Conservation (phyloP, 805 yeast genomes). For the Kodamaea kaohsiungensis region DNA sequence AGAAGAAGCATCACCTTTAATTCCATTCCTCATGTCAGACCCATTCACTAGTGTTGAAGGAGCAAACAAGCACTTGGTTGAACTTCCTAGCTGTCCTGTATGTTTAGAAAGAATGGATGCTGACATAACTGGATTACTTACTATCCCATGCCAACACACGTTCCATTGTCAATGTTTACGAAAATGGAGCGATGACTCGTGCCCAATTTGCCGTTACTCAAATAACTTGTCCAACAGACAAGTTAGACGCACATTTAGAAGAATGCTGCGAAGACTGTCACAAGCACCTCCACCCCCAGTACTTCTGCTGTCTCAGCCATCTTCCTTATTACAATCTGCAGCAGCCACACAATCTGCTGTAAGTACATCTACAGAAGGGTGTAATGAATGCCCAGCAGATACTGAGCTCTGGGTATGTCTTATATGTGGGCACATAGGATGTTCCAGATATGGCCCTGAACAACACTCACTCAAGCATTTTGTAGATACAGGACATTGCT, state of each 20-base stretch:
- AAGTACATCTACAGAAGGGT: not conserved
- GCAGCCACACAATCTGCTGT: not conserved
- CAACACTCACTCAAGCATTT: slow-evolving; percentile 88
- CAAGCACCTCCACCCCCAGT: slow-evolving; percentile 11
- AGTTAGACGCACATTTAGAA: slow-evolving; percentile 14
- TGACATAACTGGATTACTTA: slow-evolving; percentile 73
- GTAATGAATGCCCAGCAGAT: slow-evolving; percentile 48
- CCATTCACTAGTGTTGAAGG: slow-evolving; percentile 56
- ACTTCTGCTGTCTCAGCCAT: not conserved
- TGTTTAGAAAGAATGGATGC: slow-evolving; percentile 88
- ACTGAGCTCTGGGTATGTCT: slow-evolving; percentile 85
- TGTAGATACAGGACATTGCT: slow-evolving; percentile 76
- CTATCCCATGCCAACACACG: slow-evolving; percentile 91
- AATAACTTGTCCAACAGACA: slow-evolving; percentile 40
- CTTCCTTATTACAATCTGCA: not conserved
- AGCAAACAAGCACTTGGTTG: slow-evolving; percentile 36
- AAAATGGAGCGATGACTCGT: slow-evolving; percentile 86
- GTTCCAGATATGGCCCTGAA: slow-evolving; percentile 77
- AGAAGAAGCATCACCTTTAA: slow-evolving; percentile 20
- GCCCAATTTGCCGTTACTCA: slow-evolving; percentile 89
- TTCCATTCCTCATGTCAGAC: slow-evolving; percentile 72
- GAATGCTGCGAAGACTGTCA: slow-evolving; percentile 31
- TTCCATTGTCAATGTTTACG: slow-evolving; percentile 87
- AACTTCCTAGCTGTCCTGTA: slow-evolving; percentile 90
- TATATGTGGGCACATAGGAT: slow-evolving; percentile 89